Evolutionary conservation across 2,329 filamentous ascomycete genomes (phyloP).

Genomic region (Colletotrichum magnum): DNA sequence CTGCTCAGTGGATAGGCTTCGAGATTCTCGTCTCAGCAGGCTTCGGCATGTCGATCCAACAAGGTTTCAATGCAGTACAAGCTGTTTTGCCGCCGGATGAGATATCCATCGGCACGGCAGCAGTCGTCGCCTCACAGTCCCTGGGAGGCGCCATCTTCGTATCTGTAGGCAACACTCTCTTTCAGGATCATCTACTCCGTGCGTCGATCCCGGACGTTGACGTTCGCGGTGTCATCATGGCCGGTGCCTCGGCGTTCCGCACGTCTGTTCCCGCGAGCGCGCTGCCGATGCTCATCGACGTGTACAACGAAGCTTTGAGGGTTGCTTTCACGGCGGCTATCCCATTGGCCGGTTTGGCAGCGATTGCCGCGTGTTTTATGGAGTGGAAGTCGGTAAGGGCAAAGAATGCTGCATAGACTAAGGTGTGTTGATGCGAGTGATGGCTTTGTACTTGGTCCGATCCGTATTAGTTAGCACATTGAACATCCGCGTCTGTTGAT

Average conservation of each 20-base stretch:
- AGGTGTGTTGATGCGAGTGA: background rate
- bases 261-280: conserved; percentile 59
- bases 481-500: too few species aligned
- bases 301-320: conserved; percentile 74
- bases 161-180: conserved; percentile 57
- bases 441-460: background rate
- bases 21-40: conserved; percentile 61
- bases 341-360: conserved; percentile 28
- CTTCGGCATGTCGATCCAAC: conserved; percentile 55
- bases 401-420: background rate
- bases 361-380: conserved; percentile 34
- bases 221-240: conserved; percentile 47
- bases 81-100: conserved; percentile 47
- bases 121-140: conserved; percentile 49
- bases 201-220: conserved; percentile 44
- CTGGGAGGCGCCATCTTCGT: conserved; percentile 61
- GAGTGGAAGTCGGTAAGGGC: conserved; percentile 33
- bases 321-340: conserved; percentile 61
- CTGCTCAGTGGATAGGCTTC: conserved; percentile 60
- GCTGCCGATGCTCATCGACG: conserved; percentile 64
- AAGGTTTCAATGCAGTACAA: conserved; percentile 61
- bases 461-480: background rate
- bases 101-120: conserved; percentile 47
- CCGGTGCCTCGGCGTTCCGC: conserved; percentile 67
- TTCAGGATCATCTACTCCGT: conserved; percentile 52